A percentile compares a stretch with the other conserved stretches of the same genome.
Conservation (phyloP, 176 grass and related monocot genomes). For the Oryza coarctata region DNA sequence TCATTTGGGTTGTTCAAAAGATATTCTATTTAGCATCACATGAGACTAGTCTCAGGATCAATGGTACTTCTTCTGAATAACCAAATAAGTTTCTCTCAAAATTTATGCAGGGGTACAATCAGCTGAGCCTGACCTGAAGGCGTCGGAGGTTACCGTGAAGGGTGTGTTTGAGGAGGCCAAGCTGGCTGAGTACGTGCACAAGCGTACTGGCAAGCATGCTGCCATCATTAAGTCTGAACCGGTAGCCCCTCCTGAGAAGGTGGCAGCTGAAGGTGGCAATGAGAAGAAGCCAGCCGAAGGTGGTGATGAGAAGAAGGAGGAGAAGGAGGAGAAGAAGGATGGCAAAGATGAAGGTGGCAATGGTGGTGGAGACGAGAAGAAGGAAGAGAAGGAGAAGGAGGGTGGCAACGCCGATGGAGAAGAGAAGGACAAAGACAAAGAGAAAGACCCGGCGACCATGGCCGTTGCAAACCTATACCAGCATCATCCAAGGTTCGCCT, state of each 20-base stretch:
- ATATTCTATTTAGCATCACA: neutral
- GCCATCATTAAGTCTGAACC: constrained; percentile 67
- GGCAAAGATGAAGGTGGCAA: neutral
- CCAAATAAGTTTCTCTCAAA: neutral
- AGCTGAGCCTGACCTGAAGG: constrained; percentile 57
- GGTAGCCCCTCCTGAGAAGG: constrained; percentile 20
- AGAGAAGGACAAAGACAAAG: constrained; percentile 48
- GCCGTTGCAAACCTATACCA: constrained; percentile 39
- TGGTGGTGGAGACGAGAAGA: constrained; percentile 18
- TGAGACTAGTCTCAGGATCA: neutral
- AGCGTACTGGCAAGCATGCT: constrained; percentile 86
- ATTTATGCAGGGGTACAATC: constrained; percentile 71
- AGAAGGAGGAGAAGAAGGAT: constrained; percentile 26
- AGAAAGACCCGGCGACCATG: constrained; percentile 33
- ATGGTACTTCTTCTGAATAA: neutral
- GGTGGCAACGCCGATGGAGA: constrained; percentile 18
- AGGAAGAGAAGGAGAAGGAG: constrained; percentile 44
- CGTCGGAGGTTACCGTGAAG: constrained; percentile 70
- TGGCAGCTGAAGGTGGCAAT: constrained; percentile 26
- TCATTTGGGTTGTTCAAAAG: neutral
- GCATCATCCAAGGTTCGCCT: constrained; percentile 48
- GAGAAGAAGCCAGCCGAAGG: constrained; percentile 49
- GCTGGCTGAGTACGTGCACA: constrained; percentile 76
- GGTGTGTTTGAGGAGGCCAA: constrained; percentile 60
- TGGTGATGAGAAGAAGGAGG: constrained; percentile 41